phyloP scores from a whole-genome alignment of 2,329 filamentous ascomycete species.

The Aspergillus oerlinghausenensis region DNA sequence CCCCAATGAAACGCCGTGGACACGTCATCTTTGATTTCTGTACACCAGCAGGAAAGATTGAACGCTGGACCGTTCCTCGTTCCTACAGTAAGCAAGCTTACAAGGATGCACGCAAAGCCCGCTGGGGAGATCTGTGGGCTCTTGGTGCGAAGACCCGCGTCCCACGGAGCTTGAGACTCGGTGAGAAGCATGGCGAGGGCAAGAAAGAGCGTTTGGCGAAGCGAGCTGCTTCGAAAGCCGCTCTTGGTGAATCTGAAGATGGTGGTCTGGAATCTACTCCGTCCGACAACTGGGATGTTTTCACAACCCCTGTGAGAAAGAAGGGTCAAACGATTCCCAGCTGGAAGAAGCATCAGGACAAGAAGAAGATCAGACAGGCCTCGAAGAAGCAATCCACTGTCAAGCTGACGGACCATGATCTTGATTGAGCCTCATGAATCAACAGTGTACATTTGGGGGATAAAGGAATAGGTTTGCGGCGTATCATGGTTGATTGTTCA shows the following conservation, averaged over 20 bases:
- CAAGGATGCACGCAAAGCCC: constrained; percentile 83
- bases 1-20: constrained; percentile 79
- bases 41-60: constrained; percentile 76
- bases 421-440: not conserved
- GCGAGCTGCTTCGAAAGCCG: constrained; percentile 26
- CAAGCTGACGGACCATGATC: constrained; percentile 1
- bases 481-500: not conserved
- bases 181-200: constrained; percentile 41
- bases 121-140: constrained; percentile 94
- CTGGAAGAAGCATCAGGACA: constrained; percentile 43
- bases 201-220: constrained; percentile 39
- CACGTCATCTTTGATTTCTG: constrained; percentile 90
- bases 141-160: constrained; percentile 85
- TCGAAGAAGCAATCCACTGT: constrained; percentile 31
- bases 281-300: constrained; percentile 6
- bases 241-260: constrained; percentile 21
- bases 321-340: constrained; percentile 34
- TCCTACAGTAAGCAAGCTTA: constrained; percentile 78
- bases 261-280: constrained; percentile 5
- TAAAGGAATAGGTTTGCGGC: constrained; percentile 4
- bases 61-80: constrained; percentile 88
- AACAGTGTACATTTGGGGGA: not conserved
- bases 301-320: constrained; percentile 22
- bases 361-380: constrained; percentile 40
- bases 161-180: constrained; percentile 56